A percentile compares a stretch with the other conserved stretches of the same genome.
phyloP scores from a whole-genome alignment of 345 rosid genomes.

The Jatropha curcas region DNA sequence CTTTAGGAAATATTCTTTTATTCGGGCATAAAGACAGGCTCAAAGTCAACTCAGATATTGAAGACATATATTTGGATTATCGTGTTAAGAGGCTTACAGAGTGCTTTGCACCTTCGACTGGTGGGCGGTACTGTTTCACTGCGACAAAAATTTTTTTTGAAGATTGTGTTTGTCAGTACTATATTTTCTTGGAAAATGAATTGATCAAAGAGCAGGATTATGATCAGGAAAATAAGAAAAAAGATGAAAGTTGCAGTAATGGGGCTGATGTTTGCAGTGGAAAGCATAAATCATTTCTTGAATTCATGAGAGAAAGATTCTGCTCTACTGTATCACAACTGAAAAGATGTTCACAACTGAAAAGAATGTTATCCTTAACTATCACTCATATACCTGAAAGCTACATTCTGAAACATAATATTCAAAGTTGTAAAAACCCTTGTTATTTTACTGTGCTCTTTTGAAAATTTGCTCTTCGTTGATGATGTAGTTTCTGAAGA shows the following conservation, averaged over 20 bases:
- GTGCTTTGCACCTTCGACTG: conserved; percentile 24
- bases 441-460: conserved; percentile 23
- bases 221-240: conserved; percentile 13
- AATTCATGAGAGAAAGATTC: conserved; percentile 28
- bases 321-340: conserved; percentile 2
- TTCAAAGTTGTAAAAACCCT: conserved; percentile 16
- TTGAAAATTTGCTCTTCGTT: conserved; percentile 18
- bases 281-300: conserved; percentile 27
- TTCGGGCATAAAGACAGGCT: conserved; percentile 48
- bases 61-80: conserved; percentile 43
- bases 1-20: conserved; percentile 38
- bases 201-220: background rate
- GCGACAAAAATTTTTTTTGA: conserved; percentile 33
- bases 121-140: conserved; percentile 30
- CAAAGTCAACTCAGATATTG: conserved; percentile 25
- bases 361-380: conserved; percentile 20
- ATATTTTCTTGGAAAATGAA: conserved; percentile 28
- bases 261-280: background rate
- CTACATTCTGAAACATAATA: conserved; percentile 20
- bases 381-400: conserved; percentile 33
- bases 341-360: conserved; percentile 24
- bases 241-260: background rate
- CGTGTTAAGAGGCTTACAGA: conserved; percentile 37
- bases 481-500: conserved; percentile 25
- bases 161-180: conserved; percentile 28